These are phyloP conservation scores for Talaromyces amestolkiae DNA, from an alignment of 2,329 filamentous ascomycete species.

Conservation along the genomic window DNA sequence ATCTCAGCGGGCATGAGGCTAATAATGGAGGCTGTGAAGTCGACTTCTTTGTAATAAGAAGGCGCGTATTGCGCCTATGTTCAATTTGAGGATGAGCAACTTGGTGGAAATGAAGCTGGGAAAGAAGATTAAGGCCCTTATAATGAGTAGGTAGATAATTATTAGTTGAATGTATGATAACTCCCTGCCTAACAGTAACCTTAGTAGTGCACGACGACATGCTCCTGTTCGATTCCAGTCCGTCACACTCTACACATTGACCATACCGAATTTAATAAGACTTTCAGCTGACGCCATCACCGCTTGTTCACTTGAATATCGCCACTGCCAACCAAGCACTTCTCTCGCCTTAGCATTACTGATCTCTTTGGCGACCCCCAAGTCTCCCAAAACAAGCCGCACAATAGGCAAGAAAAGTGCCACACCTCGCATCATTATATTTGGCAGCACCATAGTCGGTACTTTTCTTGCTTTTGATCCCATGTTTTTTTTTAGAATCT, in stretches of 20 bases:
- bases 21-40: too few relatives aligned
- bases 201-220: neutral
- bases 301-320: conserved; percentile 13
- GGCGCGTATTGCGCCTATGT: neutral
- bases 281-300: conserved; percentile 12
- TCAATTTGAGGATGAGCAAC: neutral
- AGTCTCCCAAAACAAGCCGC: neutral
- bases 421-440: conserved; percentile 4
- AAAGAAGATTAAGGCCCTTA: neutral
- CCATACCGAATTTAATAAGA: conserved; percentile 4
- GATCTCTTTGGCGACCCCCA: neutral
- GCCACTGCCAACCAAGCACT: conserved; percentile 16
- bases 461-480: conserved; percentile 9
- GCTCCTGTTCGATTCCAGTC: neutral
- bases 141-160: too few relatives aligned
- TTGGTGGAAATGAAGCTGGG: neutral
- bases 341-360: conserved; percentile 17
- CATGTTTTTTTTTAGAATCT: conserved; percentile 9
- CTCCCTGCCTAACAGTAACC: neutral
- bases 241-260: neutral
- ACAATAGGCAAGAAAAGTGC: conserved; percentile 14
- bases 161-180: neutral
- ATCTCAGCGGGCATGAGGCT: too few relatives aligned
- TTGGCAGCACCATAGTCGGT: conserved; percentile 9
- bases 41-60: too few relatives aligned